These are phyloP conservation scores for Alliaria petiolata DNA, from an alignment of 345 rosid genomes.

Conservation along the genomic window DNA sequence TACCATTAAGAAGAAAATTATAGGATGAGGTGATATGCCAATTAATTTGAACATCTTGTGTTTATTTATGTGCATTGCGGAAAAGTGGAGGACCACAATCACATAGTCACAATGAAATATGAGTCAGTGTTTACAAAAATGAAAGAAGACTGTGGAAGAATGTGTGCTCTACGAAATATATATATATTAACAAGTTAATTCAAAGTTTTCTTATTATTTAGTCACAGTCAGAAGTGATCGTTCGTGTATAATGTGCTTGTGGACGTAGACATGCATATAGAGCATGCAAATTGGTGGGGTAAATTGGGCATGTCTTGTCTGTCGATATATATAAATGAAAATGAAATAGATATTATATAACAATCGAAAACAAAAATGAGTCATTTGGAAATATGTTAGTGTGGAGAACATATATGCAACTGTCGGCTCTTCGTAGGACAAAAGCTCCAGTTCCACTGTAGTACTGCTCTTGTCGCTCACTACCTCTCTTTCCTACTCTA, in stretches of 20 bases:
- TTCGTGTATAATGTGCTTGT: conserved; percentile 14
- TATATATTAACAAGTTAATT: background rate
- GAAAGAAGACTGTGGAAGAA: conserved; percentile 3
- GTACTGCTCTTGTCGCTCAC: conserved; percentile 12
- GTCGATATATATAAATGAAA: background rate
- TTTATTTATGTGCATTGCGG: background rate
- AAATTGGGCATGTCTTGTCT: conserved; percentile 22
- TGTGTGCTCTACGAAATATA: background rate
- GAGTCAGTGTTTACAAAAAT: background rate
- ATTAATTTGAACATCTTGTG: background rate
- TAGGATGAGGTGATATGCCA: background rate
- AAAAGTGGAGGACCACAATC: background rate
- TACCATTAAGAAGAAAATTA: background rate
- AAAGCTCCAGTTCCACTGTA: background rate
- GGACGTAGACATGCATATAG: conserved; percentile 19
- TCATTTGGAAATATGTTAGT: conserved; percentile 20
- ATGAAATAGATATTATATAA: background rate
- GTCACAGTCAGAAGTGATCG: conserved; percentile 9
- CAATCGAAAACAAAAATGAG: conserved; percentile 5
- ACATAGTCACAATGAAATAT: background rate
- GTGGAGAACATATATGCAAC: background rate
- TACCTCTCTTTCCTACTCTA: background rate
- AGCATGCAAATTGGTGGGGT: conserved; percentile 26
- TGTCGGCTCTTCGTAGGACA: conserved; percentile 18
- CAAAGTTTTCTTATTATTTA: background rate